Evolutionary conservation across 208 protist species (phyloP), one percentile per base, ranked within the genome.

Genomic region (Trypanosoma scelopori): DNA sequence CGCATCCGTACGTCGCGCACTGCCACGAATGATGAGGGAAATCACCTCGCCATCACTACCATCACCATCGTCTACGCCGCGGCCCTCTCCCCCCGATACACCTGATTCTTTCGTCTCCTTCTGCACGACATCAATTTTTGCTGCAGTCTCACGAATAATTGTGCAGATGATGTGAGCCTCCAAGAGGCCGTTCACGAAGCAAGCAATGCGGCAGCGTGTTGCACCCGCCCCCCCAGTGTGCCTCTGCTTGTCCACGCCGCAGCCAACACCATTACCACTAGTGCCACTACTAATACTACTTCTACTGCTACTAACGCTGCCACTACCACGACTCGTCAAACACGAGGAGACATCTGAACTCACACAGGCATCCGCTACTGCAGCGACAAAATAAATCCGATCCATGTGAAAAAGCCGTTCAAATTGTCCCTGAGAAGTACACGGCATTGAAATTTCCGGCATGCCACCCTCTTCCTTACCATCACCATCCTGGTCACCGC

Each of bases 1-100:
- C 25, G 12, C 25, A 25, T 55, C 50, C 50, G 25, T 35, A 16
- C 50, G 16, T 15, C 5, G 20, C 25, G 50, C 16, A 30, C 5
- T 35, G 16, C 50, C 27, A 55, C 15, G 25, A 55, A 55, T 55
- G 25, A 55, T 25, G 25, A 55, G 15, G 15, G 4, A 30, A 55
- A 55, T 55, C 9, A 55, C 28, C 9, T 6, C 25, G 28, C 16
- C 6, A 37, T 55, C 12, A 16, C 12, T 23, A 47, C 5, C 43
- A 47, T 23, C 43, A 22, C 43, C n/a, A 3, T 16, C 43, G 4
- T 16, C 12, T 47, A 4, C 43, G n/a, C 11, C 39, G 39, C 39
- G 39, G 39, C 39, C 15, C 39, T 43, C 39, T 43, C 39, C 39
- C 7, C 39, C 39, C 39, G 39, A 16, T 47, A 6, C 43, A 47